Evolutionary conservation across 164 flowering plant genomes (phyloP), one percentile per base, ranked within the genome.

Genomic region (Vitis vinifera): DNA sequence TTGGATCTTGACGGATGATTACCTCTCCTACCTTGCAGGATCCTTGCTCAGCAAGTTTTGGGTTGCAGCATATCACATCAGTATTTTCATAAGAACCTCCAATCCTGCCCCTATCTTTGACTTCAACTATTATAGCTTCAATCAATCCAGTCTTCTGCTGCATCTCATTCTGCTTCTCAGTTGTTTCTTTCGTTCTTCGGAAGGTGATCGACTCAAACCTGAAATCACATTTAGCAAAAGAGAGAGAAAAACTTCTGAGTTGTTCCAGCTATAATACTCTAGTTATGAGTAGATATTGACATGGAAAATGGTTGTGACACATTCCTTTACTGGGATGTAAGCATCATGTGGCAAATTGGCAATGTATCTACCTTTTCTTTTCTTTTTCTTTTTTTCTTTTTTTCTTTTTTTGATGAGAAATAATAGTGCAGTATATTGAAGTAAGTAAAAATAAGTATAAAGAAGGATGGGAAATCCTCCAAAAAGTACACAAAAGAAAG

Each of bases 151-250:
- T 86, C 31, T 72, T 85, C 68, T 64, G 80, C 73, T 88, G 92
- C 90, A 87, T 88, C 27, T 47, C 76, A 76, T 87, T 81, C 69
- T 80, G 85, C 76, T 79, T 81, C 6, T 72, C 75, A 17, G 91
- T 77, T 15, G 87, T 65, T 66, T 88, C 87, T 58, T 84, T 86
- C 13, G 91, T 86, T 71, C 98, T 85, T 70, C 68, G 72, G 74
- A 93, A 89, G 55, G 81, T 83, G 65, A 93, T 74, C 10, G 88
- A 80, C 23, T 91, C 94, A 79, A 93, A 93, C 82, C 97, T 93
- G 80, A 71, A 77, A 73, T 56, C 12, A 12, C 67, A 68, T 29
- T 48, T 30, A 9, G 9, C 8, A 52, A 48, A 14, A 3, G 23
- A 23, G 10, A 57, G 1, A 72, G 2, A n/a, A 12, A 44, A 63